Evolutionary conservation across 2,329 filamentous ascomycete species (phyloP).

Genomic region (Trichoderma gracile): DNA sequence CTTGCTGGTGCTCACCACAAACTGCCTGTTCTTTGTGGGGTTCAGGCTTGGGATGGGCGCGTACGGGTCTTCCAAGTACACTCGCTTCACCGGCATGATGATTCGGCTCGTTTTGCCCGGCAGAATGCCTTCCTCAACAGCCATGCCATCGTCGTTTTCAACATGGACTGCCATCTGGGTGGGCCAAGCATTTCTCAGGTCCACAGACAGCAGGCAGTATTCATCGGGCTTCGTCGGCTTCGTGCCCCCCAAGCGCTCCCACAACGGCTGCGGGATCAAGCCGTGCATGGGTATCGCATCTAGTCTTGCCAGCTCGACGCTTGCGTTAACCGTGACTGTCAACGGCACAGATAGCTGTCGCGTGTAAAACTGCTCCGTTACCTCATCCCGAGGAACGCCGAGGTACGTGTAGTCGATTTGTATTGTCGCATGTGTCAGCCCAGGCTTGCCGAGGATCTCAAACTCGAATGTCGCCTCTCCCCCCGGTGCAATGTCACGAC

Average conservation of each 20-base stretch:
- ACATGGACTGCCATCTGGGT: conserved; percentile 71
- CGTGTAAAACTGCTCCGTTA: conserved; percentile 77
- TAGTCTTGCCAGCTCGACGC: conserved; percentile 76
- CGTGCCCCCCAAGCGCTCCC: conserved; percentile 48
- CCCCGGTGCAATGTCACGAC: conserved; percentile 65
- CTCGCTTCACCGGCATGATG: conserved; percentile 71
- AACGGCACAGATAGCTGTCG: conserved; percentile 78
- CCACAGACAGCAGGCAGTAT: conserved; percentile 77
- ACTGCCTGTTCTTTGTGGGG: conserved; percentile 82
- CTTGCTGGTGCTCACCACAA: conserved; percentile 80
- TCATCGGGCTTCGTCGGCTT: conserved; percentile 53
- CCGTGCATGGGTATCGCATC: conserved; percentile 75
- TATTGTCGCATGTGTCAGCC: conserved; percentile 74
- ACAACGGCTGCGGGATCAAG: conserved; percentile 62
- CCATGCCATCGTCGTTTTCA: conserved; percentile 51
- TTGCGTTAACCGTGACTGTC: conserved; percentile 88
- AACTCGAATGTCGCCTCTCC: conserved; percentile 73
- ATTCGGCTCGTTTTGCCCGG: conserved; percentile 72
- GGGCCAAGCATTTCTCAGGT: conserved; percentile 89
- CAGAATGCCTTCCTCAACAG: conserved; percentile 58
- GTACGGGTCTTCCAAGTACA: conserved; percentile 75
- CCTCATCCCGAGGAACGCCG: conserved; percentile 66
- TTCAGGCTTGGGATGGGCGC: conserved; percentile 78
- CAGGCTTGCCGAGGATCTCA: conserved; percentile 83
- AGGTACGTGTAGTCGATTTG: conserved; percentile 85